phyloP scores from a whole-genome alignment of 768 basidiomycete species.

The Agaricus bisporus region DNA sequence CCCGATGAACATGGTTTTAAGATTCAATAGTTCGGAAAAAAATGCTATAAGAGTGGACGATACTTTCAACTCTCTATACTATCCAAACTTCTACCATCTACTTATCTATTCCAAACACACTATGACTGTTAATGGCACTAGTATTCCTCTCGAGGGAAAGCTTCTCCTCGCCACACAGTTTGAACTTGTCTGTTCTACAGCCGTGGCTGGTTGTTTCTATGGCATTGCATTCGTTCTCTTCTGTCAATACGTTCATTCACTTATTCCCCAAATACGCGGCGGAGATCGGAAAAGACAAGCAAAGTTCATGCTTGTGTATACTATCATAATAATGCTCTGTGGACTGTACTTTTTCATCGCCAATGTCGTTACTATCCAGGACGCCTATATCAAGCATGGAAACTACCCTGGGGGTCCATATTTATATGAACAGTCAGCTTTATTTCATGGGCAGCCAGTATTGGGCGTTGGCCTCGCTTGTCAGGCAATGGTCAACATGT shows the following conservation, averaged over 20 bases:
- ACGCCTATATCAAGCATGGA: neutral
- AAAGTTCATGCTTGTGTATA: neutral
- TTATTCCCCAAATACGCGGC: neutral
- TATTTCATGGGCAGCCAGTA: too few species aligned
- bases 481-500: too few species aligned
- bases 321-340: neutral
- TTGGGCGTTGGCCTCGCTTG: too few species aligned
- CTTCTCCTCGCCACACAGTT: too few species aligned
- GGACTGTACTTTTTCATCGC: neutral
- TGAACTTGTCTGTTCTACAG: neutral
- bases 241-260: neutral
- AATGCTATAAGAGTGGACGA: too few species aligned
- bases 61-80: too few species aligned
- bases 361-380: neutral
- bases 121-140: neutral
- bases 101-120: neutral
- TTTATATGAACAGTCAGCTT: too few species aligned
- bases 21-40: too few species aligned
- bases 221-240: neutral
- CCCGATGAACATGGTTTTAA: too few species aligned
- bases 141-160: too few species aligned
- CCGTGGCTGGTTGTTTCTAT: neutral
- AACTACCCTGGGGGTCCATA: too few species aligned
- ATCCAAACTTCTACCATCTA: too few species aligned
- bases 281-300: neutral